Evolutionary conservation across 164 flowering plant species (phyloP), one percentile per base, ranked within the genome.

Genomic region (Saururus chinensis): DNA sequence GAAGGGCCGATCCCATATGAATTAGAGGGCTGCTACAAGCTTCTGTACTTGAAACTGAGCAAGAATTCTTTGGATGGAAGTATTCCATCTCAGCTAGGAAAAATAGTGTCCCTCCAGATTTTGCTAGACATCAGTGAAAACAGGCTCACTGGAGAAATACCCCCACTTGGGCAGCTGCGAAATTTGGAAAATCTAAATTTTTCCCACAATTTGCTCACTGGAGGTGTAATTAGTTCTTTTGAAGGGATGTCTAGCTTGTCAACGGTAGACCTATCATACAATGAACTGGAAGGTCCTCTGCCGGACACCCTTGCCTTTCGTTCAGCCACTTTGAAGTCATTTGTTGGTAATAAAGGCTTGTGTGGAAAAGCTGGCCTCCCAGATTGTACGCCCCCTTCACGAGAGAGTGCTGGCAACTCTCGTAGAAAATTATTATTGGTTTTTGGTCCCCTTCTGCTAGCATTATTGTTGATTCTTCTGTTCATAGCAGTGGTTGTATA

Each of bases 281-380:
- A 75, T 57, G 21, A 56, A 17, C 65, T 75, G 6, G 59, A 51
- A 42, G 68, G 68, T 51, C 66, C 71, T n/a, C 68, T 75, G 22
- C 60, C 37, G 37, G 37, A 40, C n/a, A 57, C 49, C n/a, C 30
- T 26, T 9, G 17, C 57, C 37, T 73, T 80, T 41, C 65, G 48
- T 26, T 7, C 59, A 16, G 66, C 74, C 3, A 30, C 69, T 0
- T 22, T 9, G 11, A 3, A 0, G 2, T 23, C 62, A 14, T 69
- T 56, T 23, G 35, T 53, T 11, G 72, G 72, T 9, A 74, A 76
- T 45, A 20, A 60, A n/a, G 76, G 76, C 25, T 51, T 79, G 51
- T 85, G 85, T 65, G 90, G 87, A 24, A 48, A 75, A 54, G 72
- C 57, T 82, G 49, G 21, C 23, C 24, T 61, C 70, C 17, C 81